A percentile compares a stretch with the other conserved stretches of the same genome.
These are phyloP conservation scores for Dendrobium catenatum DNA, from an alignment of 106 monocot species.

Conservation along the genomic window DNA sequence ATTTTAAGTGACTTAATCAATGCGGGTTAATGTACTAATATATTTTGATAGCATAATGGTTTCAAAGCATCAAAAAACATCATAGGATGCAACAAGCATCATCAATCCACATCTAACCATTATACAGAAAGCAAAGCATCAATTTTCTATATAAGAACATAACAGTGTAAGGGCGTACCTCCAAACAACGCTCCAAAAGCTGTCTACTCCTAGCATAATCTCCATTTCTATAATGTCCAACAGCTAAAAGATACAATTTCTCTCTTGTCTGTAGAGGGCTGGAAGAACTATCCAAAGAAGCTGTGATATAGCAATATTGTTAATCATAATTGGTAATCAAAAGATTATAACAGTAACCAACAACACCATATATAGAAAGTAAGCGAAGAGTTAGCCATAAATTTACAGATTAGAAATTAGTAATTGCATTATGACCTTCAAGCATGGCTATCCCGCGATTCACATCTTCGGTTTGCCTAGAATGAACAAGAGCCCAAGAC, in stretches of 20 bases:
- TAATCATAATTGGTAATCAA: not conserved
- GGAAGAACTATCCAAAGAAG: constrained; percentile 54
- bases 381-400: not conserved
- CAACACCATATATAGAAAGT: not conserved
- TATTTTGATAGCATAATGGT: no score
- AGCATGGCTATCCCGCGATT: constrained; percentile 93
- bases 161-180: constrained; percentile 34
- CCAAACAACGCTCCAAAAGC: constrained; percentile 68
- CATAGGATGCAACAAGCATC: no score
- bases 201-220: constrained; percentile 81
- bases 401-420: not conserved
- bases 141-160: not conserved
- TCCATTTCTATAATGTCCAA: constrained; percentile 80
- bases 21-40: no score
- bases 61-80: no score
- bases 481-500: constrained; percentile 98
- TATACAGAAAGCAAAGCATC: no score
- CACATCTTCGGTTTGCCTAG: constrained; percentile 86
- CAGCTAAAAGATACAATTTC: constrained; percentile 84
- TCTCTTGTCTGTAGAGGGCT: constrained; percentile 75
- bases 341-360: not conserved
- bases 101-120: no score
- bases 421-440: constrained; percentile 42
- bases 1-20: no score
- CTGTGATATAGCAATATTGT: constrained; percentile 23